Conservation (phyloP, 108 stramenopile genomes). For the Pseudonitzschia multistriata region DNA sequence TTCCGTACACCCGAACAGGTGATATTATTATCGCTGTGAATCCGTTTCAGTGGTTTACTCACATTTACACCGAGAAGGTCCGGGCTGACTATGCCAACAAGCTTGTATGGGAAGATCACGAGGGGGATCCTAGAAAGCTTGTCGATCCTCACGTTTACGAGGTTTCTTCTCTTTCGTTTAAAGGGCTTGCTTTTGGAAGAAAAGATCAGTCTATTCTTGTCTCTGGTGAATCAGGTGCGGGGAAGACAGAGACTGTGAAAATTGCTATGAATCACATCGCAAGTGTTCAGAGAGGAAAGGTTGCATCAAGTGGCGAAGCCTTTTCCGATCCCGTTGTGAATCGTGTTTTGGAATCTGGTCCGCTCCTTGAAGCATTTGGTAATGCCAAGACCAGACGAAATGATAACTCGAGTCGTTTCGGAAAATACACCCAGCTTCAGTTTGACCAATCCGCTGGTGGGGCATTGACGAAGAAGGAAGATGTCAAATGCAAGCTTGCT, state of each 20-base stretch:
- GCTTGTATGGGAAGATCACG: constrained; percentile 55
- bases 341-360: constrained; percentile 84
- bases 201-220: constrained; percentile 85
- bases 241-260: constrained; percentile 94
- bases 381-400: constrained; percentile 89
- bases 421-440: constrained; percentile 85
- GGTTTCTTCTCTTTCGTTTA: constrained; percentile 68
- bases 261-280: constrained; percentile 92
- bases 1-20: constrained; percentile 91
- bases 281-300: constrained; percentile 58
- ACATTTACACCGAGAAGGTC: constrained; percentile 71
- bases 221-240: constrained; percentile 90
- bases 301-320: neutral
- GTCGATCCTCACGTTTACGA: constrained; percentile 83
- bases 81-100: constrained; percentile 62
- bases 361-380: constrained; percentile 89
- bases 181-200: constrained; percentile 67
- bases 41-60: constrained; percentile 88
- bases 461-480: constrained; percentile 29
- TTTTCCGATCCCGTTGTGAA: constrained; percentile 58
- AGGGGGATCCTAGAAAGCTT: constrained; percentile 37
- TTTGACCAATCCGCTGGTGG: constrained; percentile 60
- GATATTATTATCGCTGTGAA: constrained; percentile 94
- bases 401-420: constrained; percentile 85
- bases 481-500: constrained; percentile 63